These are phyloP conservation scores for Cadophora malorum DNA, from an alignment of 2,329 filamentous ascomycete genomes.

Conservation along the genomic window DNA sequence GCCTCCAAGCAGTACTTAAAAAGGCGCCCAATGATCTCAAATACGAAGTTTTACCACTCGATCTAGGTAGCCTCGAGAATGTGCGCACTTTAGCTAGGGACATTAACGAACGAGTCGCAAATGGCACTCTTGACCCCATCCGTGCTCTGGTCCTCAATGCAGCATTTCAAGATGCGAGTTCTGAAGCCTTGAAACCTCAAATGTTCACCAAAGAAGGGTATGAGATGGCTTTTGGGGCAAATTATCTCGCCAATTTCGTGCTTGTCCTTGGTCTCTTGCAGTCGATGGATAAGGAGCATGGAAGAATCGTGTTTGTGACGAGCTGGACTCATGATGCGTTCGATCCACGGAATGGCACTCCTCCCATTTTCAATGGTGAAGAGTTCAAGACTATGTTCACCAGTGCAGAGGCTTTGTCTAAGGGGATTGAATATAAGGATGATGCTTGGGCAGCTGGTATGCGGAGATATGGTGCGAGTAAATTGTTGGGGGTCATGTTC, in stretches of 20 bases:
- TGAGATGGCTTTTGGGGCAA: constrained; percentile 46
- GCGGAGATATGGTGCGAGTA: constrained; percentile 30
- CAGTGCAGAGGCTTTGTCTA: constrained; percentile 24
- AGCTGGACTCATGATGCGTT: constrained; percentile 38
- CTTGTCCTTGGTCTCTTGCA: constrained; percentile 45
- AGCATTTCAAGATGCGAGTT: constrained; percentile 34
- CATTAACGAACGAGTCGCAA: constrained; percentile 37
- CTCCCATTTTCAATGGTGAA: constrained; percentile 18
- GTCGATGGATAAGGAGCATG: constrained; percentile 46
- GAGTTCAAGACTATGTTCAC: constrained; percentile 43
- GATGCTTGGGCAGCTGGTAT: constrained; percentile 25
- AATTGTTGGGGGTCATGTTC: constrained; percentile 30
- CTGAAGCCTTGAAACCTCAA: constrained; percentile 24
- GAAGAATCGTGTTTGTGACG: constrained; percentile 44
- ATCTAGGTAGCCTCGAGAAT: constrained; percentile 28
- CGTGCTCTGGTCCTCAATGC: constrained; percentile 40
- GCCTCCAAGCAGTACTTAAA: constrained; percentile 24
- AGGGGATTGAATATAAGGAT: constrained; percentile 26
- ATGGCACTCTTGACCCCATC: constrained; percentile 34
- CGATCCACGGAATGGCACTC: constrained; percentile 16
- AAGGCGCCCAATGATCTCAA: constrained; percentile 17
- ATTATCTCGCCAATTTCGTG: constrained; percentile 47
- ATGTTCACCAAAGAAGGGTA: constrained; percentile 46
- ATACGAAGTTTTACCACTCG: constrained; percentile 23
- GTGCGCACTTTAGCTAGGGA: constrained; percentile 29